Evolutionary conservation across 768 basidiomycete species (phyloP).

Genomic region (Naganishia vaughanmartiniae): DNA sequence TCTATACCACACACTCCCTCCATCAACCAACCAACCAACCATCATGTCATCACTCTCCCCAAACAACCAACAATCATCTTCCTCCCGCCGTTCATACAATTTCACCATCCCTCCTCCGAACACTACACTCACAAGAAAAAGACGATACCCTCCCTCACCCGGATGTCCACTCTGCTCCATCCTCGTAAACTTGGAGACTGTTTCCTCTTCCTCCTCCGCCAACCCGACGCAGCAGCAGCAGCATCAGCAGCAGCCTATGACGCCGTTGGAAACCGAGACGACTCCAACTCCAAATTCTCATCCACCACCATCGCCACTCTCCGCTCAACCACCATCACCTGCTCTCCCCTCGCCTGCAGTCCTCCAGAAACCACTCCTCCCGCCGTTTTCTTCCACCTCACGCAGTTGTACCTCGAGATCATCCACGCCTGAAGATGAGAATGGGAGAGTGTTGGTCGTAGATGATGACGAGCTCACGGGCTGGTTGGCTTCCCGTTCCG

Average conservation of each 20-base stretch:
- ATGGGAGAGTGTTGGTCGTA: background rate
- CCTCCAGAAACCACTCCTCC: constrained; percentile 6
- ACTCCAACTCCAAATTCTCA: background rate
- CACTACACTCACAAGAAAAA: background rate
- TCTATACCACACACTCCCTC: too few relatives aligned
- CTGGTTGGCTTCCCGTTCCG: constrained; percentile 5
- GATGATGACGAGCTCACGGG: constrained; percentile 19
- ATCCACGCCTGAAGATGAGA: background rate
- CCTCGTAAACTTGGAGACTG: constrained; percentile 5
- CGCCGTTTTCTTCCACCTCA: background rate
- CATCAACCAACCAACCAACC: background rate
- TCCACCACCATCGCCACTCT: background rate
- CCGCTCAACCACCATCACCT: background rate
- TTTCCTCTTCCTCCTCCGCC: constrained; percentile 10
- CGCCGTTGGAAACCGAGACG: too few relatives aligned
- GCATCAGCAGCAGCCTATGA: too few relatives aligned
- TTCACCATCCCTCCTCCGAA: background rate
- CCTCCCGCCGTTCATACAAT: background rate
- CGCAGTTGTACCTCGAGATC: background rate
- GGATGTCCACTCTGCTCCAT: constrained; percentile 13
- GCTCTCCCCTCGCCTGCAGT: constrained; percentile 16
- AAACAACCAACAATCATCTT: background rate
- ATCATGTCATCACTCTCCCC: background rate
- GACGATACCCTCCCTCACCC: background rate
- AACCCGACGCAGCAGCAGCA: too few relatives aligned